A percentile compares a stretch with the other conserved stretches of the same genome.
These are phyloP conservation scores for Ophiocordyceps sinensis DNA, from an alignment of 2,329 filamentous ascomycete genomes.

Conservation along the genomic window DNA sequence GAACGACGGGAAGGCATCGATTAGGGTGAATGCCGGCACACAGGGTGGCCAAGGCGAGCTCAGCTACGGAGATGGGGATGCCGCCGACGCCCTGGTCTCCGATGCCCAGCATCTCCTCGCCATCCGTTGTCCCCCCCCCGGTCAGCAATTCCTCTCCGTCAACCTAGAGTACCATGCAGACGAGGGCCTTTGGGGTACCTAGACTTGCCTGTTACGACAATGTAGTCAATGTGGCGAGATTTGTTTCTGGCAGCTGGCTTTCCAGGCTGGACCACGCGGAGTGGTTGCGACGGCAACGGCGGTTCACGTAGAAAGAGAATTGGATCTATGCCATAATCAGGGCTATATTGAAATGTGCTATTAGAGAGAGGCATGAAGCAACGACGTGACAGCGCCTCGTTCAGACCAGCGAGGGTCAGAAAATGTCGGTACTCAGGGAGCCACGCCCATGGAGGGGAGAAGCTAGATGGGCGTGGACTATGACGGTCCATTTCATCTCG, in stretches of 20 bases:
- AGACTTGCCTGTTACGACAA: conserved; percentile 58
- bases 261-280: no score
- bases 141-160: neutral
- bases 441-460: conserved; percentile 29
- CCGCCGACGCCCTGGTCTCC: conserved; percentile 80
- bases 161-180: no score
- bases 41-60: conserved; percentile 67
- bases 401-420: no score
- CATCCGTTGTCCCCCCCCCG: conserved; percentile 21
- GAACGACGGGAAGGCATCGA: conserved; percentile 62
- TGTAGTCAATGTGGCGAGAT: conserved; percentile 51
- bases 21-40: conserved; percentile 79
- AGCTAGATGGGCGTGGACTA: conserved; percentile 33
- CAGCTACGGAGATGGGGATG: conserved; percentile 72
- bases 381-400: no score
- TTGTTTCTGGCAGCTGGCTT: no score
- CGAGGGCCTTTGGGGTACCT: conserved; percentile 3
- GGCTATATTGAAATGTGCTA: neutral
- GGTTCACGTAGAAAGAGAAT: neutral
- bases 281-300: no score
- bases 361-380: no score
- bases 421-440: conserved; percentile 35
- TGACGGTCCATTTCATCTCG: conserved; percentile 36
- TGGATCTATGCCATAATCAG: neutral
- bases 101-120: conserved; percentile 68